Evolutionary conservation across 305 asterid species (phyloP), one percentile per base, ranked within the genome.

Genomic region (Solanum hybrid): DNA sequence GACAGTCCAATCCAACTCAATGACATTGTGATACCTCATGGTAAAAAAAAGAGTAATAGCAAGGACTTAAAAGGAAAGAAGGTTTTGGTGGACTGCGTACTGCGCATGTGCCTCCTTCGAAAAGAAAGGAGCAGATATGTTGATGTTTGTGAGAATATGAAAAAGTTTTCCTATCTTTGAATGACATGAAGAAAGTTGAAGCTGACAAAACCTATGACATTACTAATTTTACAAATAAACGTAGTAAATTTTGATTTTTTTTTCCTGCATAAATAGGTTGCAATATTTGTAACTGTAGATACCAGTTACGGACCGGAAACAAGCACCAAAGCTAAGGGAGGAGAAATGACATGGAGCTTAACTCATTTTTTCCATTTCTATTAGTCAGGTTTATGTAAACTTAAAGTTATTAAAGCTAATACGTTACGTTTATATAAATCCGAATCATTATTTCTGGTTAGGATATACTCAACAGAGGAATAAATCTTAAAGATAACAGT

Each of bases 21-120:
- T 89, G 90, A 90, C 75, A 82, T 91, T 35, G 86, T 86, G n/a
- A 38, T 90, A 34, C 87, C 64, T 79, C 36, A 19, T 29, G 34
- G 82, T 10, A 75, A 80, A 40, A 51, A 34, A 10, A 64, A 85
- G 36, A 35, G 64, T 72, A 40, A 13, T 34, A 56, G 76, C 13
- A 81, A 88, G 85, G 91, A 91, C 34, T 45, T 91, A 10, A 29
- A 36, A 14, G 94, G 94, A 84, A 92, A 90, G 45, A 87, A 87
- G 3, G 71, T 91, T 10, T 90, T 92, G 94, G 89, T 92, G 22
- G 93, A 9, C 66, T 51, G 3, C 7, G 19, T 69, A 27, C 76
- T 34, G 17, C 64, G 88, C 10, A 82, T 4, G 85, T 14, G 88
- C 10, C 24, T 14, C 5, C 36, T 91, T 76, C 26, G 35, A 2